These are phyloP conservation scores for Fusarium sp. DNA, from an alignment of 2,329 filamentous ascomycete species.

Conservation along the genomic window DNA sequence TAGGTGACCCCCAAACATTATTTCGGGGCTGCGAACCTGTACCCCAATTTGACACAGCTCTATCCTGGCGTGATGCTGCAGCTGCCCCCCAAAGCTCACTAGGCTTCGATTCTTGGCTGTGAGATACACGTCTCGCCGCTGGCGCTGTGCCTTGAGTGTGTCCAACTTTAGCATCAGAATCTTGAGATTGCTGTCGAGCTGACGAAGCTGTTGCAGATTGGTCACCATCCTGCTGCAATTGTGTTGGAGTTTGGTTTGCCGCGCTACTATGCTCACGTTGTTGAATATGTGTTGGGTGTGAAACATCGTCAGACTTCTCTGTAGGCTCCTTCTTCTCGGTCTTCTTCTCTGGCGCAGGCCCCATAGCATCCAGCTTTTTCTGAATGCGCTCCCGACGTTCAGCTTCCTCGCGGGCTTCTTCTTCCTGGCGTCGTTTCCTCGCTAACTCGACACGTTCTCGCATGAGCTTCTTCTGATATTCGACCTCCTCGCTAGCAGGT, in stretches of 20 bases:
- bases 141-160: constrained; percentile 25
- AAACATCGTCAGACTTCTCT: constrained; percentile 52
- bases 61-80: constrained; percentile 54
- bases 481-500: constrained; percentile 63
- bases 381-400: constrained; percentile 75
- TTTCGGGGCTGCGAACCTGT: constrained; percentile 61
- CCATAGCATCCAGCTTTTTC: constrained; percentile 76
- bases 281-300: constrained; percentile 48
- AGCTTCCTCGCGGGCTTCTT: constrained; percentile 78
- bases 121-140: constrained; percentile 43
- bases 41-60: constrained; percentile 60
- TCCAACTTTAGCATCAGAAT: constrained; percentile 18
- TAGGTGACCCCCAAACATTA: constrained; percentile 81
- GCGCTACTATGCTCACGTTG: constrained; percentile 41
- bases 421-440: constrained; percentile 72
- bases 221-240: constrained; percentile 32
- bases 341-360: constrained; percentile 69
- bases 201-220: neutral
- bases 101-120: constrained; percentile 47
- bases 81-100: constrained; percentile 51
- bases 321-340: constrained; percentile 61
- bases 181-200: constrained; percentile 15
- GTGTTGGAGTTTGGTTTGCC: constrained; percentile 14
- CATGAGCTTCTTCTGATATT: constrained; percentile 77
- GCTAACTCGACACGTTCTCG: constrained; percentile 74